These are phyloP conservation scores for Ascobolus immersus DNA, from an alignment of 495 filamentous ascomycete genomes.

Conservation along the genomic window DNA sequence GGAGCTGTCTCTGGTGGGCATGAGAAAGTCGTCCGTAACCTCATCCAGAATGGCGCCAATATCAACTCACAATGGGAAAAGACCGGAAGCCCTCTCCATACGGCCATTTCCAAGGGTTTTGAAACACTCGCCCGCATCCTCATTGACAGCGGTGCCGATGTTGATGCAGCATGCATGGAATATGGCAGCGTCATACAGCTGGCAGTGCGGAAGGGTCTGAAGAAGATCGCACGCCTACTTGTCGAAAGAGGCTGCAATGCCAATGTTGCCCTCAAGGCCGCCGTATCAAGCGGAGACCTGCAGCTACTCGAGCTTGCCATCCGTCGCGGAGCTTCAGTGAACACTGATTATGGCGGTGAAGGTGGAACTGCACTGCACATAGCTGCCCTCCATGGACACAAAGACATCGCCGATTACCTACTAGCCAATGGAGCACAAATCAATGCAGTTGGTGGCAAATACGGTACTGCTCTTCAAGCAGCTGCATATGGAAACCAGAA, in stretches of 20 bases:
- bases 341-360: no score
- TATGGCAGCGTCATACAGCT: not conserved
- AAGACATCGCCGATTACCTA: no score
- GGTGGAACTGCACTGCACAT: not conserved
- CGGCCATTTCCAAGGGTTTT: no score
- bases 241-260: no score
- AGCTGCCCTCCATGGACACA: not conserved
- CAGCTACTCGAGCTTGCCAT: no score
- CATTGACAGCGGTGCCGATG: not conserved
- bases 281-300: no score
- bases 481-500: slow-evolving; percentile 6
- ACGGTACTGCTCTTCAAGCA: not conserved
- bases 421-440: not conserved
- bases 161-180: not conserved
- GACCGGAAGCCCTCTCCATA: not conserved
- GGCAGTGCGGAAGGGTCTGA: no score
- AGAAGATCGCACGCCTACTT: no score
- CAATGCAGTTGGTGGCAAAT: not conserved
- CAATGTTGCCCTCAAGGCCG: no score
- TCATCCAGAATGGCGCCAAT: slow-evolving; percentile 2
- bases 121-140: no score
- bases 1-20: not conserved
- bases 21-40: slow-evolving; percentile 4
- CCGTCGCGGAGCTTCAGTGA: no score
- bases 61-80: not conserved